A percentile compares a stretch with the other conserved stretches of the same genome.
These are phyloP conservation scores for Tuber brumale DNA, from an alignment of 495 filamentous ascomycete genomes.

Conservation along the genomic window DNA sequence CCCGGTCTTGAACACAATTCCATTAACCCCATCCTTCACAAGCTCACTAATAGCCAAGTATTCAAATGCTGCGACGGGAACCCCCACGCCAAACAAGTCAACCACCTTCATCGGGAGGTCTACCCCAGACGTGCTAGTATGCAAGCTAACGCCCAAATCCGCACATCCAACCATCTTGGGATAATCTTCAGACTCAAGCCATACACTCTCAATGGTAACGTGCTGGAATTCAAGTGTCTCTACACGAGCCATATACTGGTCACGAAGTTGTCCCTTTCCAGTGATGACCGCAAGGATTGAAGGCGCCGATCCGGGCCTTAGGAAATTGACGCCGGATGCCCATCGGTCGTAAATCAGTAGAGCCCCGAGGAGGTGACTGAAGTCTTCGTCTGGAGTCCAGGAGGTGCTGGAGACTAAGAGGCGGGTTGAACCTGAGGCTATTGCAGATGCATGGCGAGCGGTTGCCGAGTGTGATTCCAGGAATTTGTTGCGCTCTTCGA, in stretches of 20 bases:
- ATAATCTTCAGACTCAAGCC: slow-evolving; percentile 77
- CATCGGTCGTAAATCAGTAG: slow-evolving; percentile 62
- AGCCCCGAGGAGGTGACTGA: slow-evolving; percentile 78
- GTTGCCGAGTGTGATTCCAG: slow-evolving; percentile 58
- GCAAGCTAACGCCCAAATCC: slow-evolving; percentile 83
- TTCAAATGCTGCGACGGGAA: slow-evolving; percentile 65
- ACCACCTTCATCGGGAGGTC: slow-evolving; percentile 99
- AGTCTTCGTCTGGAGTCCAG: slow-evolving; percentile 97
- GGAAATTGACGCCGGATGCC: slow-evolving; percentile 39
- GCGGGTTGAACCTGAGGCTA: slow-evolving; percentile 53
- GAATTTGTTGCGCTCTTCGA: slow-evolving; percentile 51
- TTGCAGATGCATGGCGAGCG: slow-evolving; percentile 48
- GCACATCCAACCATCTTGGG: slow-evolving; percentile 78
- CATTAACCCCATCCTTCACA: slow-evolving; percentile 37
- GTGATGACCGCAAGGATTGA: slow-evolving; percentile 81
- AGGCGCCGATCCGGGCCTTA: slow-evolving; percentile 47
- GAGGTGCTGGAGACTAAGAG: slow-evolving; percentile 86
- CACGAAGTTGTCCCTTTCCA: slow-evolving; percentile 79
- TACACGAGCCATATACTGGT: slow-evolving; percentile 64
- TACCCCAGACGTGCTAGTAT: slow-evolving; percentile 86
- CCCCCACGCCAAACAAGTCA: slow-evolving; percentile 91
- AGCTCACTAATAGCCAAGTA: slow-evolving; percentile 31
- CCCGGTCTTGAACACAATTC: slow-evolving; percentile 32
- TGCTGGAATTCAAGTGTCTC: slow-evolving; percentile 52
- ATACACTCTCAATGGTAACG: slow-evolving; percentile 70